Conservation (phyloP, 208 protist genomes). For the Leptomonas pyrrhocoris region DNA sequence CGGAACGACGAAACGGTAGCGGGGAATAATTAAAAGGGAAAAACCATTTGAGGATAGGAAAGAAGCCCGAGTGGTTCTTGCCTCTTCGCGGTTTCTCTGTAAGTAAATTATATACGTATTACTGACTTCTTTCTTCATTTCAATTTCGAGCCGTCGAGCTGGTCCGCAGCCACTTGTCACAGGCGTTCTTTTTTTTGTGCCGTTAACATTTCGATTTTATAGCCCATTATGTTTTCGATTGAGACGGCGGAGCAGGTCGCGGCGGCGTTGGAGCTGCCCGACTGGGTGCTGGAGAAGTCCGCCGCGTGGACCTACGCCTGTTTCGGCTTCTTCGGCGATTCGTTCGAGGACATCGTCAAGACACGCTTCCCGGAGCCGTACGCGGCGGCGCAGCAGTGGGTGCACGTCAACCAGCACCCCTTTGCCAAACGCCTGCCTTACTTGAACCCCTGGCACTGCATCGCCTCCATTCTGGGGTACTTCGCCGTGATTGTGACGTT, state of each 20-base stretch:
- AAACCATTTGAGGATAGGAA: too few relatives aligned
- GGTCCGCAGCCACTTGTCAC: too few relatives aligned
- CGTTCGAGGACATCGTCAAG: conserved; percentile 40
- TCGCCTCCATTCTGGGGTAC: conserved; percentile 53
- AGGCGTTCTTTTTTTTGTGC: conserved; percentile 4
- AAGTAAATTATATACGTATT: too few relatives aligned
- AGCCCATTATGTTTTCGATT: conserved; percentile 36
- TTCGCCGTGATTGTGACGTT: conserved; percentile 41
- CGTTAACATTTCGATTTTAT: background rate
- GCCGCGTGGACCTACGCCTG: conserved; percentile 30
- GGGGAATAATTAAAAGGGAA: too few relatives aligned
- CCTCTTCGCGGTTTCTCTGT: too few relatives aligned
- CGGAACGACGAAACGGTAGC: too few relatives aligned
- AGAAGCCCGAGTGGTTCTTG: too few relatives aligned
- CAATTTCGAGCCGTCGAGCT: too few relatives aligned
- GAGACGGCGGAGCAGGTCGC: conserved; percentile 42
- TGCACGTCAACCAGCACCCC: conserved; percentile 41
- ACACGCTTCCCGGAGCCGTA: conserved; percentile 31
- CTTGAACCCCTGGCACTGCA: conserved; percentile 51
- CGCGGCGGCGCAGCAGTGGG: conserved; percentile 20
- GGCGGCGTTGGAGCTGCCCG: conserved; percentile 58
- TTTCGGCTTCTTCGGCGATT: conserved; percentile 31
- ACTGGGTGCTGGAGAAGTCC: conserved; percentile 42
- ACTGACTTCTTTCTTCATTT: too few relatives aligned
- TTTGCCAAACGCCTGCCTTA: conserved; percentile 59